A percentile compares a stretch with the other conserved stretches of the same genome.
These are phyloP conservation scores for Tetrapyrgos nigripes DNA, from an alignment of 1,284 basidiomycete genomes.

Conservation along the genomic window DNA sequence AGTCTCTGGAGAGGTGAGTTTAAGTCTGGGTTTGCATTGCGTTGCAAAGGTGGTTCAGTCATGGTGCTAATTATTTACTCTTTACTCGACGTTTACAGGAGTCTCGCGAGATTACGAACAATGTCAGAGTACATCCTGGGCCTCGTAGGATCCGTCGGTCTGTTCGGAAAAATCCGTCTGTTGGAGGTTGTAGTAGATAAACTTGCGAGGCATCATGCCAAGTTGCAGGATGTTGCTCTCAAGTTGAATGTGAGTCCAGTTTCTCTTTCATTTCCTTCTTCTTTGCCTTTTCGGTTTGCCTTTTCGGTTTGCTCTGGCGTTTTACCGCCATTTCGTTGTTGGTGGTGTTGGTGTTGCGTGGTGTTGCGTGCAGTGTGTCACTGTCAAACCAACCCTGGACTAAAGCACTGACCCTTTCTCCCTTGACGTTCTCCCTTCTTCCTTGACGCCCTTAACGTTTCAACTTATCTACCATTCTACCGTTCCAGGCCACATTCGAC, in stretches of 20 bases:
- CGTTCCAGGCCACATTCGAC: conserved; percentile 21
- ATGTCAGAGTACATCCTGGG: conserved; percentile 6
- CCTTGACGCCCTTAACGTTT: no score
- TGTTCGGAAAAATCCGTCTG: no score
- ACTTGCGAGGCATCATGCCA: conserved; percentile 16
- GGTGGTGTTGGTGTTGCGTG: no score
- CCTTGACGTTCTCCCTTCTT: no score
- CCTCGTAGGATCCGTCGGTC: no score
- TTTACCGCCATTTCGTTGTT: no score
- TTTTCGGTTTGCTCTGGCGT: not conserved
- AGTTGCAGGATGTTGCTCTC: conserved; percentile 19
- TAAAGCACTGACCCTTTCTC: not conserved
- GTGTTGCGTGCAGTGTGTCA: not conserved
- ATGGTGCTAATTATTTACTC: not conserved
- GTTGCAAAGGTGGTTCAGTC: not conserved
- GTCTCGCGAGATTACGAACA: conserved; percentile 9
- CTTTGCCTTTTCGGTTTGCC: not conserved
- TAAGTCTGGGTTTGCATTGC: not conserved
- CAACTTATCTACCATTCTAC: no score
- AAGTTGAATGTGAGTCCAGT: conserved; percentile 25
- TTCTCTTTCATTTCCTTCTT: not conserved
- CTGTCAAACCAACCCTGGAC: not conserved
- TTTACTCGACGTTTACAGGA: not conserved
- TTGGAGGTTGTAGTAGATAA: conserved; percentile 11
- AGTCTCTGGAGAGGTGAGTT: conserved; percentile 3